Conservation (phyloP, 257 asterid species). For the Solanum dulcamara region DNA sequence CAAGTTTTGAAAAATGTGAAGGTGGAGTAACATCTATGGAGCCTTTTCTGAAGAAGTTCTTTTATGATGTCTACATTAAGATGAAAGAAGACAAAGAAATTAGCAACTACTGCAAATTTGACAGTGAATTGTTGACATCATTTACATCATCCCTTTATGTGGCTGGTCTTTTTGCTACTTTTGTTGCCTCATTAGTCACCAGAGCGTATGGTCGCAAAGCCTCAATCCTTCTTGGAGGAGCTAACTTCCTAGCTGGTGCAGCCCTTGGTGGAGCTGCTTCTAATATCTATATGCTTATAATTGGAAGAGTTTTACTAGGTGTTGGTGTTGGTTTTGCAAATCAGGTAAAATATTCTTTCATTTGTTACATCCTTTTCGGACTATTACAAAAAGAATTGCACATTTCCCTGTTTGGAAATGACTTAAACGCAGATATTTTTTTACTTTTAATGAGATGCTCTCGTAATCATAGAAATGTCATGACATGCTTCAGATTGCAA, state of each 20-base stretch:
- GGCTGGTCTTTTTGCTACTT: conserved; percentile 65
- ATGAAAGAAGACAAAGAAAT: conserved; percentile 41
- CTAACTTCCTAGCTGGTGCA: conserved; percentile 56
- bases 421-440: not conserved
- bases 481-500: not conserved
- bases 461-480: not conserved
- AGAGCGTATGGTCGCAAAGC: conserved; percentile 48
- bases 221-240: conserved; percentile 56
- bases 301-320: conserved; percentile 64
- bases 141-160: conserved; percentile 76
- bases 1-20: not conserved
- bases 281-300: conserved; percentile 48
- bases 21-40: conserved; percentile 94
- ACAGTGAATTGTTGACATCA: conserved; percentile 48
- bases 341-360: conserved; percentile 30
- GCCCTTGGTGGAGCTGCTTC: conserved; percentile 62
- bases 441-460: not conserved
- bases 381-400: not conserved
- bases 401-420: not conserved
- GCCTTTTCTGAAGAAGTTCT: conserved; percentile 54
- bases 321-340: conserved; percentile 75
- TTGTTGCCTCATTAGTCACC: conserved; percentile 49
- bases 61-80: conserved; percentile 40
- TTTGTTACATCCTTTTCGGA: not conserved
- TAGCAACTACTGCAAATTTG: conserved; percentile 78